Conservation (phyloP, 2,329 filamentous ascomycete species). For the Botryotinia globosa region DNA sequence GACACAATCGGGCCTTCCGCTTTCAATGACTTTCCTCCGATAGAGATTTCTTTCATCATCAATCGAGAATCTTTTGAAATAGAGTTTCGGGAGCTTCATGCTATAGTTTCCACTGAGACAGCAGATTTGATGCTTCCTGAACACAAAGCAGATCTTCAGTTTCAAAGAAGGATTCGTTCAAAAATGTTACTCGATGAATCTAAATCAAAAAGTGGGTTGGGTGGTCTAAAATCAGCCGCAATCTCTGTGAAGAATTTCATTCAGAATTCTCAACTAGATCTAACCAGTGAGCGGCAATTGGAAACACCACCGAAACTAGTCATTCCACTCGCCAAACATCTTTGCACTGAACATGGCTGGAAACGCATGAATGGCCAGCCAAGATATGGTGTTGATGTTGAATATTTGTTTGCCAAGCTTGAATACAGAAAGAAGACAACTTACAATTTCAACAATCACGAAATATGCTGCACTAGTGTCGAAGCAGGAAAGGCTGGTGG, state of each 20-base stretch:
- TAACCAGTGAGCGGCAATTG: conserved; percentile 22
- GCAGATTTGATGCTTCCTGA: conserved; percentile 38
- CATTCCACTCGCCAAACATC: conserved; percentile 33
- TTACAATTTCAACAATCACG: conserved; percentile 31
- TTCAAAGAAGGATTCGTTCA: conserved; percentile 32
- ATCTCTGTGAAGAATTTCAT: conserved; percentile 28
- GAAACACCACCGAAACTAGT: conserved; percentile 32
- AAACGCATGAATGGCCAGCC: not conserved
- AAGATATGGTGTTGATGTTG: conserved; percentile 26
- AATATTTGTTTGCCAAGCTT: conserved; percentile 38
- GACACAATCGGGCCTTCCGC: conserved; percentile 26
- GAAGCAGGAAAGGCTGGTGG: conserved; percentile 38
- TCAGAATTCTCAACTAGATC: conserved; percentile 26
- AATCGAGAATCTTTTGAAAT: conserved; percentile 23
- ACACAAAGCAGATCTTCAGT: conserved; percentile 35
- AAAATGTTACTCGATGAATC: conserved; percentile 20
- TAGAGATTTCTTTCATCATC: conserved; percentile 36
- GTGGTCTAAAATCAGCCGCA: conserved; percentile 6
- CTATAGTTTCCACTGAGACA: conserved; percentile 28
- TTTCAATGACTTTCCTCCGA: conserved; percentile 32
- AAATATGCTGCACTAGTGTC: conserved; percentile 32
- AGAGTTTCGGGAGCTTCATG: conserved; percentile 27
- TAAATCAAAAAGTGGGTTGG: not conserved
- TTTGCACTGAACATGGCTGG: conserved; percentile 19
- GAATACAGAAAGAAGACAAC: conserved; percentile 31